Base-by-base conservation (phyloP, 2,329 filamentous ascomycete species). In the Teratosphaeria nubilosa region DNA sequence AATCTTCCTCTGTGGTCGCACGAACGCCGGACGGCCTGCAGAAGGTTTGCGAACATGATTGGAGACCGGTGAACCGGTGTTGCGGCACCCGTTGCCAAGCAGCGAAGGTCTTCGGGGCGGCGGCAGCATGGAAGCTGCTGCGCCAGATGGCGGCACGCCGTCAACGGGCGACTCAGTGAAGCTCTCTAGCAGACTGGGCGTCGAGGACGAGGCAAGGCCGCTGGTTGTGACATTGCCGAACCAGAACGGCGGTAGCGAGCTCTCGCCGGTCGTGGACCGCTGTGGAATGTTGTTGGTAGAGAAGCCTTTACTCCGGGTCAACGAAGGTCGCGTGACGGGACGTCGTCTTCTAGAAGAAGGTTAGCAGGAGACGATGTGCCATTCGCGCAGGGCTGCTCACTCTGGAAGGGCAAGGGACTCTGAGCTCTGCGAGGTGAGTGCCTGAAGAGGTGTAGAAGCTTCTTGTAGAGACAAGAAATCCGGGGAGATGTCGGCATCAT, bases 131-230 rank as follows among this genome's bases (percentile, higher is more conserved):
- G 82, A 75, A 60, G 64, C 60, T 41, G 63, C 20, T 11, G 53
- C 56, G 54, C 76, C 82, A 56, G 83, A 81, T 37, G 84, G 82
- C 56, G 83, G 79, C 59, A 82, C 80, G 65, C 91, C 86, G 63
- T 86, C 86, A 14, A 86, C 85, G 2, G 91, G 88, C 13, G 90
- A 94, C 64, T 87, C 84, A 56, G 86, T 80, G 71, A 95, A 95
- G 77, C 87, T 90, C 70, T 95, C 89, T 65, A 86, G 84, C 52
- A 94, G 74, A 16, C 87, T 88, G 63, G 90, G 81, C 20, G 81
- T 79, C 1, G 85, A 82, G 50, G 83, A 79, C 53, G 68, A 70
- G 59, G 67, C 62, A 53, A 72, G 62, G 59, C 63, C 64, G 56
- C 62, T 61, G 51, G 65, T 62, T 41, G 66, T 65, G 64, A 71